Conservation (phyloP, 2,329 filamentous ascomycete species). For the Pyricularia grisea region DNA sequence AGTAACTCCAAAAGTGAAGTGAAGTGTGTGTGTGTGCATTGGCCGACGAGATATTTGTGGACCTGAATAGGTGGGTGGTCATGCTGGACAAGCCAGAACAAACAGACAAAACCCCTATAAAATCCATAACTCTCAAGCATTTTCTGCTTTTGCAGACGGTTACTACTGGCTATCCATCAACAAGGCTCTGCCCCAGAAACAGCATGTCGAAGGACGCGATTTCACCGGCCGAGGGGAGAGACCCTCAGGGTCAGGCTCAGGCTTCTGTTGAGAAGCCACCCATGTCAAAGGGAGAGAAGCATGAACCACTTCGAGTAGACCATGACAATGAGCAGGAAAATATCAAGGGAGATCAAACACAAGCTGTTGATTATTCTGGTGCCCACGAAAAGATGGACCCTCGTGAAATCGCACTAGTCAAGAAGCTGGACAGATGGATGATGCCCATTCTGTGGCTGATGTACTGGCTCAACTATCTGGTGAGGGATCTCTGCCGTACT, state of each 20-base stretch:
- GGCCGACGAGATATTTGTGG: not conserved
- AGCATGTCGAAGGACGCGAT: not conserved
- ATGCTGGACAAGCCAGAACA: not conserved
- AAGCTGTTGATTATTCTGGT: not conserved
- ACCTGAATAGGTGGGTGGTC: not conserved
- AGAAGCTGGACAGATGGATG: constrained; percentile 1
- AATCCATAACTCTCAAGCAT: not conserved
- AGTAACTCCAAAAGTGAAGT: not conserved
- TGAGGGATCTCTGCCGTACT: not conserved
- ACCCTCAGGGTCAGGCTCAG: not conserved
- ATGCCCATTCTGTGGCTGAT: constrained; percentile 26
- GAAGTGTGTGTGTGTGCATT: not conserved
- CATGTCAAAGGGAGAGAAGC: not conserved
- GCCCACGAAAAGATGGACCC: not conserved
- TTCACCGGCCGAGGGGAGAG: not conserved
- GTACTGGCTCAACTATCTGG: constrained; percentile 54
- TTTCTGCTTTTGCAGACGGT: not conserved
- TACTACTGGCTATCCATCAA: not conserved
- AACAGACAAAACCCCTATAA: not conserved
- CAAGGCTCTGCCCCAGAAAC: not conserved
- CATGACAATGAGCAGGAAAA: not conserved
- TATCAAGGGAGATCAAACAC: not conserved
- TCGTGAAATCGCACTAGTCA: not conserved
- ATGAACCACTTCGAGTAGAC: not conserved
- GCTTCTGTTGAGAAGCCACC: not conserved